Evolutionary conservation across 345 rosid genomes (phyloP).

Genomic region (Arabis hirsuta): DNA sequence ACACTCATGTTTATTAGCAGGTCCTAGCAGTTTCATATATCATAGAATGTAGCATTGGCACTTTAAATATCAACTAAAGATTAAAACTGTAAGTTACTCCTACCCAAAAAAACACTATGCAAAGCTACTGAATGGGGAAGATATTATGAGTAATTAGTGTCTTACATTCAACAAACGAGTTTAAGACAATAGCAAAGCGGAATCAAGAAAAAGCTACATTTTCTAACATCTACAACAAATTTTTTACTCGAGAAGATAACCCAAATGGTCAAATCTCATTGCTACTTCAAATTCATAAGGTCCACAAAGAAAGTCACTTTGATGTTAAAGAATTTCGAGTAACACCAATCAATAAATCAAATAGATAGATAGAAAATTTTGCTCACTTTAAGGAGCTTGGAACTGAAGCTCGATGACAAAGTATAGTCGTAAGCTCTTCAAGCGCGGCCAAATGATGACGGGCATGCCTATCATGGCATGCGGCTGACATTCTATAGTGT

Average conservation of each 20-base stretch:
- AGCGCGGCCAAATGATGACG: constrained; percentile 76
- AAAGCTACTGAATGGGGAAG: constrained; percentile 9
- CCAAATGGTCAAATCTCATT: constrained; percentile 21
- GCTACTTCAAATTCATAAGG: constrained; percentile 21
- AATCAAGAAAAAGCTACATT: constrained; percentile 25
- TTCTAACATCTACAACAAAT: constrained; percentile 16
- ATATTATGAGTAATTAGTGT: constrained; percentile 14
- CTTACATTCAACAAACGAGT: constrained; percentile 12
- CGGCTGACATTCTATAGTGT: constrained; percentile 76
- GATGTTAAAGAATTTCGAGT: constrained; percentile 5
- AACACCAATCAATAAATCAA: constrained; percentile 18
- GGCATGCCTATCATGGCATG: constrained; percentile 77
- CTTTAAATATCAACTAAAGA: neutral
- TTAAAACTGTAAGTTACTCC: constrained; percentile 26
- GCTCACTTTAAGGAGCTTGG: constrained; percentile 81
- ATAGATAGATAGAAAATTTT: constrained; percentile 20
- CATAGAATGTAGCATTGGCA: neutral
- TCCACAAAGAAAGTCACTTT: constrained; percentile 21
- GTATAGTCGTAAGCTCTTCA: constrained; percentile 77
- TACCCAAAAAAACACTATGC: constrained; percentile 19
- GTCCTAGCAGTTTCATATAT: constrained; percentile 22
- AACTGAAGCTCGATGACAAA: constrained; percentile 77
- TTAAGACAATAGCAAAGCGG: neutral
- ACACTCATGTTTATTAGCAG: constrained; percentile 8
- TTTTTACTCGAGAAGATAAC: constrained; percentile 23